These are phyloP conservation scores for Teunomyces atbi DNA, from an alignment of 805 yeast genomes.

Conservation along the genomic window DNA sequence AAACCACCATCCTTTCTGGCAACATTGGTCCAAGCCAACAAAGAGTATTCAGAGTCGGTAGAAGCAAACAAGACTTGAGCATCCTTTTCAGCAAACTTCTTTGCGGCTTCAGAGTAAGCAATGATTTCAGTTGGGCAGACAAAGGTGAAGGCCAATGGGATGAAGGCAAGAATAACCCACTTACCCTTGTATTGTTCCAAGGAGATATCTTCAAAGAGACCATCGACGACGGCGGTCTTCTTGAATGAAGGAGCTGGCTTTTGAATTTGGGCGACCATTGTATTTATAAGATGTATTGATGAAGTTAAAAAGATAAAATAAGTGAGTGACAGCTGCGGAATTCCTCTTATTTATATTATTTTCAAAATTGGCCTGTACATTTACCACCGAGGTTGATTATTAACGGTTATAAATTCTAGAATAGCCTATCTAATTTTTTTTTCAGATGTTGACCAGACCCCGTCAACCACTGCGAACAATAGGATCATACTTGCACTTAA, in stretches of 20 bases:
- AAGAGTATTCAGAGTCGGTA: constrained; percentile 96
- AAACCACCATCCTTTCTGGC: constrained; percentile 98
- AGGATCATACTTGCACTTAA: background rate
- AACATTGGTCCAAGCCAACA: constrained; percentile 97
- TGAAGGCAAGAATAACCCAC: constrained; percentile 95
- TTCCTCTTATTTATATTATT: constrained; percentile 3
- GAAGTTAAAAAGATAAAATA: background rate
- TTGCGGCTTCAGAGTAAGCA: constrained; percentile 95
- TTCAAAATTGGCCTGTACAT: constrained; percentile 1
- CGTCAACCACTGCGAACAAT: background rate
- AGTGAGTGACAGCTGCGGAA: background rate
- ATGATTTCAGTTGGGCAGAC: constrained; percentile 99
- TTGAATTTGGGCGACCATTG: constrained; percentile 88
- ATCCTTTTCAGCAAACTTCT: constrained; percentile 83
- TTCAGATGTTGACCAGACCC: background rate
- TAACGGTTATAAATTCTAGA: constrained; percentile 3
- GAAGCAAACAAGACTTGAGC: constrained; percentile 93
- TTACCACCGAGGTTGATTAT: constrained; percentile 3
- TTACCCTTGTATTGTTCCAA: constrained; percentile 96
- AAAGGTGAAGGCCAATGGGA: constrained; percentile 98
- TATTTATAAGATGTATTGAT: constrained; percentile 5
- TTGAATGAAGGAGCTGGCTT: constrained; percentile 95
- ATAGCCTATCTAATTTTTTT: constrained; percentile 3
- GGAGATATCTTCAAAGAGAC: constrained; percentile 91
- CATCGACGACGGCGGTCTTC: constrained; percentile 97